Percentiles rank a stretch among this genome's conserved stretches.
Evolutionary conservation across 495 filamentous ascomycete genomes (phyloP).

Genomic region (Aspergillus bertholletiae): DNA sequence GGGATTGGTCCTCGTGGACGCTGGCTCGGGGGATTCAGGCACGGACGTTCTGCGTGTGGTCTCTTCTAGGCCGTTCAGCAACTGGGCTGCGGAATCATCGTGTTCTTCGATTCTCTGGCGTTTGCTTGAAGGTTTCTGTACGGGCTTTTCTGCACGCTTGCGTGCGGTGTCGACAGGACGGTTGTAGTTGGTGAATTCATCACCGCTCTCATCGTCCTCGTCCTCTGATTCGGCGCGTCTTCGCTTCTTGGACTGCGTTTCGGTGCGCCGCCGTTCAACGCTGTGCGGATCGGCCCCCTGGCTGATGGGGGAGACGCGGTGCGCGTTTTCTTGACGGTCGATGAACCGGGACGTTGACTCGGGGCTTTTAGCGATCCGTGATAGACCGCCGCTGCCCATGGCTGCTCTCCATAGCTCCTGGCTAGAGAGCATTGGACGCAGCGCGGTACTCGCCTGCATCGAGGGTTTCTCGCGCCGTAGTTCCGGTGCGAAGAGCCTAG

Average conservation of each 20-base stretch:
- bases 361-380: neutral
- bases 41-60: neutral
- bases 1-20: neutral
- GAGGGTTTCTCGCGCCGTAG: neutral
- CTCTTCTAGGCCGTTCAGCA: neutral
- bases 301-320: slow-evolving; percentile 29
- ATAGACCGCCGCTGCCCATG: neutral
- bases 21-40: neutral
- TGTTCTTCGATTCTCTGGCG: neutral
- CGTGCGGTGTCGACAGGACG: slow-evolving; percentile 7
- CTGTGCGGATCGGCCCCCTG: slow-evolving; percentile 4
- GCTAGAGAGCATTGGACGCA: neutral
- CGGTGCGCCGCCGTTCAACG: neutral
- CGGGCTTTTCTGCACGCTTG: slow-evolving; percentile 18
- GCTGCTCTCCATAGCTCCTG: slow-evolving; percentile 7
- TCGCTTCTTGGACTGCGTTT: neutral
- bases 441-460: neutral
- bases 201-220: slow-evolving; percentile 12
- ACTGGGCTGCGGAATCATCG: neutral
- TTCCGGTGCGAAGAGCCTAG: neutral
- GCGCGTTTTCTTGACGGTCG: slow-evolving; percentile 31
- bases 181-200: slow-evolving; percentile 13
- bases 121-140: neutral
- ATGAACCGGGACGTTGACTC: slow-evolving; percentile 22
- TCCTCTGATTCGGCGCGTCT: neutral